Evolutionary conservation across 2,329 filamentous ascomycete genomes (phyloP).

Genomic region (Monilinia vaccinii-corymbosi): DNA sequence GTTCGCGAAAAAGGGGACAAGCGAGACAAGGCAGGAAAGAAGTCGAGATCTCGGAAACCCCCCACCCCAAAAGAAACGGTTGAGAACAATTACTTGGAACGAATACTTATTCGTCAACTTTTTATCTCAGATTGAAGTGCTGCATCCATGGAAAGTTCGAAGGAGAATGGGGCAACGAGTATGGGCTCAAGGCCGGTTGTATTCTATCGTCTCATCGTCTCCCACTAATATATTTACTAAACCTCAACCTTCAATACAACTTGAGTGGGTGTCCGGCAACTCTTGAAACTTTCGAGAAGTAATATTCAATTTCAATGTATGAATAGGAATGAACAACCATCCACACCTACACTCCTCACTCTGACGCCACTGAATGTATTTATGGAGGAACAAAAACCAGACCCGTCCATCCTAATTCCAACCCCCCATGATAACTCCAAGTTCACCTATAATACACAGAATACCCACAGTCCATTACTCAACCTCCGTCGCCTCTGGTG

Average conservation of each 20-base stretch:
- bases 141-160: not conserved
- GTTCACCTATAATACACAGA: not conserved
- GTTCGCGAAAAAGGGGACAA: too few species aligned
- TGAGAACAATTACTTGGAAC: not conserved
- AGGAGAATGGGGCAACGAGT: not conserved
- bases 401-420: not conserved
- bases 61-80: not conserved
- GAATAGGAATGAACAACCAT: not conserved
- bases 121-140: not conserved
- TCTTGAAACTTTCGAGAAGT: not conserved
- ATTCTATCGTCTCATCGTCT: not conserved
- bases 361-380: constrained; percentile 1
- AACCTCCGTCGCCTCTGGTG: constrained; percentile 6
- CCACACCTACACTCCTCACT: not conserved
- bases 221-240: not conserved
- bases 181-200: not conserved
- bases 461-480: not conserved
- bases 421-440: constrained; percentile 2
- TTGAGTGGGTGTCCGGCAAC: not conserved
- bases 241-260: not conserved
- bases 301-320: not conserved
- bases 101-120: not conserved
- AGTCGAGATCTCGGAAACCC: not conserved
- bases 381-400: not conserved
- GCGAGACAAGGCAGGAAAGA: not conserved